Conservation (phyloP, 2,329 filamentous ascomycete genomes). For the Exophiala viscosa region DNA sequence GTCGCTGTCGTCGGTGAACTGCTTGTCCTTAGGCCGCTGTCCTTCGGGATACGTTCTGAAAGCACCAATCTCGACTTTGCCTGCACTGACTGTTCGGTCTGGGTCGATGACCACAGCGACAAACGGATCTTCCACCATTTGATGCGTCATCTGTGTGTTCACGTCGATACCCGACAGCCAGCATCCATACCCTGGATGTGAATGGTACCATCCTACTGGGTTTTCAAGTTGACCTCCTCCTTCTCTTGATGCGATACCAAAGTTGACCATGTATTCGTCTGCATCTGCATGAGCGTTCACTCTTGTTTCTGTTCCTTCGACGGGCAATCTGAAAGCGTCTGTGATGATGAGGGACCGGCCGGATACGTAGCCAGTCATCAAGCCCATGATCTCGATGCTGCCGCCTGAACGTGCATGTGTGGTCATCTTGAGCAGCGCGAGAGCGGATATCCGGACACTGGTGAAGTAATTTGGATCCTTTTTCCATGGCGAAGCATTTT, state of each 20-base stretch:
- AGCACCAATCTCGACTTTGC: constrained; percentile 95
- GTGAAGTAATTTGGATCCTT: constrained; percentile 84
- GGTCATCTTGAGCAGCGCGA: constrained; percentile 96
- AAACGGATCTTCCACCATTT: constrained; percentile 83
- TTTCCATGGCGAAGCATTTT: constrained; percentile 66
- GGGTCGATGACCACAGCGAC: constrained; percentile 95
- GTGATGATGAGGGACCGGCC: constrained; percentile 83
- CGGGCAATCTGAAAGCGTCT: constrained; percentile 87
- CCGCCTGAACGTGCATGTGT: constrained; percentile 98
- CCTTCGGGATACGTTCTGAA: constrained; percentile 84
- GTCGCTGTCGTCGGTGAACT: constrained; percentile 39
- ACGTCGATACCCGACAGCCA: constrained; percentile 98
- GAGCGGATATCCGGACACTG: constrained; percentile 84
- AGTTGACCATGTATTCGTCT: constrained; percentile 94
- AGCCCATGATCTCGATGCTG: constrained; percentile 88
- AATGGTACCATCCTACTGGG: constrained; percentile 96
- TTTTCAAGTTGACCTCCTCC: constrained; percentile 75
- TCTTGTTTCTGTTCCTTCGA: constrained; percentile 96
- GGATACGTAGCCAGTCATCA: constrained; percentile 93
- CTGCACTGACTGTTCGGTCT: constrained; percentile 87
- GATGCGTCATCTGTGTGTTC: constrained; percentile 78
- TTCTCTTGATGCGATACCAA: constrained; percentile 70
- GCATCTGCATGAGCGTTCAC: constrained; percentile 95
- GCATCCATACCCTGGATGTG: constrained; percentile 94
- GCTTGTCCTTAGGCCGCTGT: constrained; percentile 57